Evolutionary conservation across 192 early-diverging fungal species (phyloP).

Genomic region (Cladochytrium replicatum): DNA sequence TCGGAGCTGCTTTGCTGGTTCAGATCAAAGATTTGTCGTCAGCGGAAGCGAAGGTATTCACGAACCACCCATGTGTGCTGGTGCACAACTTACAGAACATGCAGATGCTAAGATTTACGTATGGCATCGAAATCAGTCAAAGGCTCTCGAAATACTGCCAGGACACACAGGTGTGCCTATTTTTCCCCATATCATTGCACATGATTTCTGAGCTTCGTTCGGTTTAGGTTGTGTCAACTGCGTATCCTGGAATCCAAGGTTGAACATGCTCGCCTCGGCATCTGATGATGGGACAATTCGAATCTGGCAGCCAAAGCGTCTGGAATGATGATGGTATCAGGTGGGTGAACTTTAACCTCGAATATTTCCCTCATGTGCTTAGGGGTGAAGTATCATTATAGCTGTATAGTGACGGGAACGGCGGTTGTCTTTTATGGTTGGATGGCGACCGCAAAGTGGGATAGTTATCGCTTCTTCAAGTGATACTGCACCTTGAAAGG

Average conservation of each 20-base stretch:
- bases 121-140: conserved; percentile 66
- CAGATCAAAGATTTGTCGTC: conserved; percentile 67
- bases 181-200: not conserved
- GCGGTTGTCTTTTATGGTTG: too few relatives aligned
- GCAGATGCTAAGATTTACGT: conserved; percentile 64
- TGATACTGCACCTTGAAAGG: too few relatives aligned
- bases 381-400: too few relatives aligned
- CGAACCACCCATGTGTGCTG: too few relatives aligned
- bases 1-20: conserved; percentile 83
- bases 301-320: too few relatives aligned
- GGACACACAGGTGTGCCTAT: conserved; percentile 45
- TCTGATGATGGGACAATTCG: conserved; percentile 76
- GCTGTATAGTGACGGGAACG: too few relatives aligned
- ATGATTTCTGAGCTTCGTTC: not conserved
- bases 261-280: conserved; percentile 66
- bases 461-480: too few relatives aligned
- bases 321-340: too few relatives aligned
- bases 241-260: conserved; percentile 62
- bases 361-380: too few relatives aligned
- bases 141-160: conserved; percentile 53
- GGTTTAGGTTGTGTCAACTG: conserved; percentile 56
- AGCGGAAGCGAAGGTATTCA: conserved; percentile 87
- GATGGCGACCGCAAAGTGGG: too few relatives aligned
- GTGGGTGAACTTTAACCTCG: too few relatives aligned
- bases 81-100: not conserved